A percentile compares a stretch with the other conserved stretches of the same genome.
Evolutionary conservation across 768 basidiomycete genomes (phyloP).

Genomic region (Rubroboletus satanas): DNA sequence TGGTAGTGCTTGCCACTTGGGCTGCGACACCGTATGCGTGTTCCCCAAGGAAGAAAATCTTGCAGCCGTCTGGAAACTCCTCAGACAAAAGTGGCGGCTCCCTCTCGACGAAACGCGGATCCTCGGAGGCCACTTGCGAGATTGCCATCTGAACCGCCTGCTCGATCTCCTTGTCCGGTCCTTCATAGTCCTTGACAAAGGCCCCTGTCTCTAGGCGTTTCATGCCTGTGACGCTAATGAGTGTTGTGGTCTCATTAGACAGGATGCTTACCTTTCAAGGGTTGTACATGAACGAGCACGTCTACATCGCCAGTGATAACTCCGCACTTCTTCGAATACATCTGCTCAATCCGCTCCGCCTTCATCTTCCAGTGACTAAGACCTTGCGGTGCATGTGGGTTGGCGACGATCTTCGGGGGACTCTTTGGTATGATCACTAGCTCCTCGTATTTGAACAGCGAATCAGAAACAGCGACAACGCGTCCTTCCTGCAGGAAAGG

Average conservation of each 20-base stretch:
- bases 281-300: conserved; percentile 81
- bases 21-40: conserved; percentile 96
- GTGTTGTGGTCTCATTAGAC: not conserved
- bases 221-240: conserved; percentile 52
- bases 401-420: conserved; percentile 56
- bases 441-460: conserved; percentile 82
- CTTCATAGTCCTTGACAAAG: conserved; percentile 93
- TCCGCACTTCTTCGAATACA: conserved; percentile 86
- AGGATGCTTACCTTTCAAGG: conserved; percentile 70
- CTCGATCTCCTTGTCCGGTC: conserved; percentile 72
- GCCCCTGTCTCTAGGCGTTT: conserved; percentile 87
- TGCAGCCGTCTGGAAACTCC: conserved; percentile 87
- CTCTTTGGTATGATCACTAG: conserved; percentile 48
- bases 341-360: conserved; percentile 75
- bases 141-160: conserved; percentile 87
- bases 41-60: conserved; percentile 94
- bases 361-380: conserved; percentile 75
- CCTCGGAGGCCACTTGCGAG: conserved; percentile 77
- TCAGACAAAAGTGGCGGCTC: conserved; percentile 77
- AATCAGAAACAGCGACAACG: conserved; percentile 84
- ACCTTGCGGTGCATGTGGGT: conserved; percentile 68
- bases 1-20: conserved; percentile 72
- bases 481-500: conserved; percentile 92
- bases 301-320: conserved; percentile 81
- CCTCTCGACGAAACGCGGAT: conserved; percentile 81